These are phyloP conservation scores for Phytophthora colocasiae DNA, from an alignment of 352 stramenopile species.

Conservation along the genomic window DNA sequence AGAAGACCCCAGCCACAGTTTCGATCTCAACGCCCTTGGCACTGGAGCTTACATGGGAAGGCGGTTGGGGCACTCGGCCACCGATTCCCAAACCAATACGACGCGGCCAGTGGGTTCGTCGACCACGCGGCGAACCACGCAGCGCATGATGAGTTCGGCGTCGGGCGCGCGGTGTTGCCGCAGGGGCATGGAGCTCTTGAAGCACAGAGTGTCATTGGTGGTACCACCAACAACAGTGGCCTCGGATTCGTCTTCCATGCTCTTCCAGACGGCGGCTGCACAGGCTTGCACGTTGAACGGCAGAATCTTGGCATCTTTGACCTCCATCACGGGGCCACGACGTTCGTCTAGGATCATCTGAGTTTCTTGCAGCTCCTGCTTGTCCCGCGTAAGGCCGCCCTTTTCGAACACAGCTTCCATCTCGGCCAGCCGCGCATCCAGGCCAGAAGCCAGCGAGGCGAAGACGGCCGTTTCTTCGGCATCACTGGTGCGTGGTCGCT, in stretches of 20 bases:
- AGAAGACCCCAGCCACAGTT: slow-evolving; percentile 60
- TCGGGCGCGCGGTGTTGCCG: slow-evolving; percentile 45
- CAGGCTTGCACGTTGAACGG: slow-evolving; percentile 52
- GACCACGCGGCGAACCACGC: slow-evolving; percentile 50
- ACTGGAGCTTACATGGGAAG: slow-evolving; percentile 25
- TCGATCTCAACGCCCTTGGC: slow-evolving; percentile 52
- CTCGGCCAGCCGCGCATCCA: slow-evolving; percentile 45
- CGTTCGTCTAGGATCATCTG: slow-evolving; percentile 63
- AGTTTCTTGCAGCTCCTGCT: slow-evolving; percentile 53
- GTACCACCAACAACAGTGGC: slow-evolving; percentile 34
- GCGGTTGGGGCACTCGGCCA: slow-evolving; percentile 45
- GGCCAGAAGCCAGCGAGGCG: slow-evolving; percentile 34
- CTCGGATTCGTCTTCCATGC: slow-evolving; percentile 42
- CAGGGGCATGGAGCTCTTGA: slow-evolving; percentile 49
- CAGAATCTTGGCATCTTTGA: slow-evolving; percentile 59
- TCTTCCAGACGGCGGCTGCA: slow-evolving; percentile 45
- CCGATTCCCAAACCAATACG: slow-evolving; percentile 61
- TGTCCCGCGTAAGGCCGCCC: slow-evolving; percentile 40
- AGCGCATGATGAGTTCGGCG: slow-evolving; percentile 43
- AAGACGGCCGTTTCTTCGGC: slow-evolving; percentile 47
- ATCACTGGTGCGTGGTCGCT: slow-evolving; percentile 39
- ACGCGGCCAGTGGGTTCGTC: slow-evolving; percentile 43
- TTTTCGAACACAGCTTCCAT: slow-evolving; percentile 56
- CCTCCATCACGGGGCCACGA: slow-evolving; percentile 54
- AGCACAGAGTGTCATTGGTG: slow-evolving; percentile 41